Conservation (phyloP, 31 red algal genomes). For the Endocladia muricata region DNA sequence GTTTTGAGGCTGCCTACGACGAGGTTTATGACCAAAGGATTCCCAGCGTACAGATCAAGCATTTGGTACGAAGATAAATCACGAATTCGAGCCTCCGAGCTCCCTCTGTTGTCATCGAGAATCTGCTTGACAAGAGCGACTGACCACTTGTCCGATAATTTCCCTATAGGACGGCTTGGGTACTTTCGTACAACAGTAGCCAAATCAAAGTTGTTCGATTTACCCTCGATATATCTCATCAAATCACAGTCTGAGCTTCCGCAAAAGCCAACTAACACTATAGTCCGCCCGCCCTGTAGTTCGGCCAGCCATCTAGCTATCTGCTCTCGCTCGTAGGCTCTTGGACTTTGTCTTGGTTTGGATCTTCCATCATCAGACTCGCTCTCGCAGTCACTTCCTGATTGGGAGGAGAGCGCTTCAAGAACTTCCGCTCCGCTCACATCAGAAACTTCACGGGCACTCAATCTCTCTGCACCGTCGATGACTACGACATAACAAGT, state of each 20-base stretch:
- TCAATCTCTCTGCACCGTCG: conserved; percentile 21
- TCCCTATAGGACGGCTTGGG: neutral
- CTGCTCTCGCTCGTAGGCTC: neutral
- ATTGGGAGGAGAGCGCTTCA: conserved; percentile 14
- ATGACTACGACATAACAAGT: conserved; percentile 28
- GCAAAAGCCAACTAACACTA: conserved; percentile 20
- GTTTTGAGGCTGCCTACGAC: conserved; percentile 15
- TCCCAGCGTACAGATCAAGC: conserved; percentile 31
- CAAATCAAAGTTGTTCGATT: conserved; percentile 31
- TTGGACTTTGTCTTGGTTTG: conserved; percentile 8
- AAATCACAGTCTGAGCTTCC: conserved; percentile 32
- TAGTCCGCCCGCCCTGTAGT: conserved; percentile 24
- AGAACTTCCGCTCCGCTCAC: neutral
- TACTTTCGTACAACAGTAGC: conserved; percentile 38
- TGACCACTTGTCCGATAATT: conserved; percentile 8
- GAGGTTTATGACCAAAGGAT: conserved; percentile 29
- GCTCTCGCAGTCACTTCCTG: conserved; percentile 20
- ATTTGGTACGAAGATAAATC: conserved; percentile 19
- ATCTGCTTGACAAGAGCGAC: conserved; percentile 19
- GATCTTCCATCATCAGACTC: conserved; percentile 22
- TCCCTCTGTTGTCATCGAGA: neutral
- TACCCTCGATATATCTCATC: conserved; percentile 27
- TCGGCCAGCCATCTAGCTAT: conserved; percentile 32
- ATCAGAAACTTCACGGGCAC: conserved; percentile 2
- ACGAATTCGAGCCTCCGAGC: neutral